Conservation (phyloP, 108 stramenopile genomes). For the Poteriospumella lacustris region DNA sequence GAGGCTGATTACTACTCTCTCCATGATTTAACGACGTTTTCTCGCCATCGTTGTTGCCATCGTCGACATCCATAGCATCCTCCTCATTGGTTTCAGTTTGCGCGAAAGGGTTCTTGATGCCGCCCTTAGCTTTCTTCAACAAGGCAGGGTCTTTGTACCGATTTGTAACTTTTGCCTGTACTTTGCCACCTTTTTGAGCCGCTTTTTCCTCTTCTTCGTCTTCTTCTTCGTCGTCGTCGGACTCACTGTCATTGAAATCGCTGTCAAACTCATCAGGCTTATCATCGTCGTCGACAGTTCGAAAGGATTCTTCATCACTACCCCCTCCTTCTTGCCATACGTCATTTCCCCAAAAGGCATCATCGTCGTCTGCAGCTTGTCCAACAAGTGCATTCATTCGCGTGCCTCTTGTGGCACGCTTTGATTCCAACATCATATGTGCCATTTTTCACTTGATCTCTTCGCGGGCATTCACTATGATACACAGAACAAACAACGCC, state of each 20-base stretch:
- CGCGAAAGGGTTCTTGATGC: no score
- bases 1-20: no score
- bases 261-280: not conserved
- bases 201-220: not conserved
- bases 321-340: not conserved
- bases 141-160: not conserved
- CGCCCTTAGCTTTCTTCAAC: not conserved
- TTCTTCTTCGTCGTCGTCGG: not conserved
- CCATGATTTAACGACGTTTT: not conserved
- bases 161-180: not conserved
- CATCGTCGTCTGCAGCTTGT: not conserved
- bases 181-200: no score
- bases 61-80: no score
- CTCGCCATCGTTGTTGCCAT: not conserved
- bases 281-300: not conserved
- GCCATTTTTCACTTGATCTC: no score
- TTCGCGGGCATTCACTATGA: no score
- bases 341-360: not conserved
- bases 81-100: no score
- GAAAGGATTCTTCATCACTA: conserved; percentile 1
- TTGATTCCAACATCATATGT: not conserved
- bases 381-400: not conserved
- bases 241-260: conserved; percentile 1
- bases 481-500: no score
- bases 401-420: not conserved